Evolutionary conservation across 2,329 filamentous ascomycete species (phyloP).

Genomic region (Phaeosphaeriaceae sp.): DNA sequence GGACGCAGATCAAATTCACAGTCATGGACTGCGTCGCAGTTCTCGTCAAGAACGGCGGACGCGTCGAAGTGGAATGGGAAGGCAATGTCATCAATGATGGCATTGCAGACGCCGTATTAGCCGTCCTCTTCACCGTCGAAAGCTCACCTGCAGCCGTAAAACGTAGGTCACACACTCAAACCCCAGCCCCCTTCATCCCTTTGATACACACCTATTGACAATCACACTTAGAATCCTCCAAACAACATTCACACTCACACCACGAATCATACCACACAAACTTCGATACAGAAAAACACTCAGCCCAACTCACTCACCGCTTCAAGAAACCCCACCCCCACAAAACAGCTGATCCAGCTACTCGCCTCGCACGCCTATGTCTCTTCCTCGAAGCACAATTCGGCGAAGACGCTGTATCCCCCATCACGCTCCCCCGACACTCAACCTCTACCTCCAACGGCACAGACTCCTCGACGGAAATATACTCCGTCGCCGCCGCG

Average conservation of each 20-base stretch:
- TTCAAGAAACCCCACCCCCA: constrained; percentile 69
- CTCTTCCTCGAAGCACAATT: constrained; percentile 99
- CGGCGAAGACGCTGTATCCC: constrained; percentile 78
- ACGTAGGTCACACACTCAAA: too few species aligned
- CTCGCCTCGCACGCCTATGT: constrained; percentile 83
- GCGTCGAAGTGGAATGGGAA: constrained; percentile 94
- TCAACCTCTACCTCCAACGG: constrained; percentile 42
- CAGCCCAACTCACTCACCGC: constrained; percentile 23
- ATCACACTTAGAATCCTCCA: constrained; percentile 42
- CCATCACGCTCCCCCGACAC: constrained; percentile 71
- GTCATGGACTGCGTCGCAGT: constrained; percentile 93
- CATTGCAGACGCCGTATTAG: constrained; percentile 96
- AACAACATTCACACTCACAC: constrained; percentile 40
- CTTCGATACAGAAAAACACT: neutral
- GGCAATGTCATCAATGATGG: constrained; percentile 97
- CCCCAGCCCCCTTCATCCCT: constrained; percentile 5
- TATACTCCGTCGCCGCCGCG: constrained; percentile 15
- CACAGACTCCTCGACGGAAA: constrained; percentile 2
- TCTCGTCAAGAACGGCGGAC: constrained; percentile 75
- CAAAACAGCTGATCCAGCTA: constrained; percentile 71
- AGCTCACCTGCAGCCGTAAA: constrained; percentile 94
- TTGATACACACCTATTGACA: constrained; percentile 10
- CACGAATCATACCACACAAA: constrained; percentile 13
- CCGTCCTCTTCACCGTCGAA: constrained; percentile 88
- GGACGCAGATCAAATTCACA: constrained; percentile 60